phyloP scores from a whole-genome alignment of 2,329 filamentous ascomycete species.

The Thelonectria blattea region DNA sequence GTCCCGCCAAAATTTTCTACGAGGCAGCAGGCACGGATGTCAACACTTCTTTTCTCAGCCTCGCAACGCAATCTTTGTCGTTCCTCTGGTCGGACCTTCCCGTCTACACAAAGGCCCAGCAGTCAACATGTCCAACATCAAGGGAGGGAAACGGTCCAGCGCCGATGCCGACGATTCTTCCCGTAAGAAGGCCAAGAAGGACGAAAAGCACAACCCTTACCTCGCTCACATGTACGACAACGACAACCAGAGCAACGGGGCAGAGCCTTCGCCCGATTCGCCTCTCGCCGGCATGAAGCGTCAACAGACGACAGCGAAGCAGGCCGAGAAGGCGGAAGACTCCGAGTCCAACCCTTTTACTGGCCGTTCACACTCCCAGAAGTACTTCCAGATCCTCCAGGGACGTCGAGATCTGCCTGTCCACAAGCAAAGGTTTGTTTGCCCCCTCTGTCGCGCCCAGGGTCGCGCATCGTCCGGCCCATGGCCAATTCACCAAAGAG shows the following conservation, averaged over 20 bases:
- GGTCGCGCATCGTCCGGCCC: not conserved
- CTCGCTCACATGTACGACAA: conserved; percentile 83
- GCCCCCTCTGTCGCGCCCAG: not conserved
- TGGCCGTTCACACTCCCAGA: conserved; percentile 73
- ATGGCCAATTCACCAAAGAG: not conserved
- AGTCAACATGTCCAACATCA: conserved; percentile 48
- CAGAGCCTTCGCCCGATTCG: conserved; percentile 47
- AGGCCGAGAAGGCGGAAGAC: conserved; percentile 79
- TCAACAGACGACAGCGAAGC: conserved; percentile 78
- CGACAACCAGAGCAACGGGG: conserved; percentile 49
- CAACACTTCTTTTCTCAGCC: conserved; percentile 35
- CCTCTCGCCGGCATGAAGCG: conserved; percentile 72
- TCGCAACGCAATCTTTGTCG: conserved; percentile 25
- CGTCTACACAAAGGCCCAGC: conserved; percentile 8
- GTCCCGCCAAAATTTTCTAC: conserved; percentile 41
- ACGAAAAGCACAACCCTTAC: conserved; percentile 75
- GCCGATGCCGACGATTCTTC: conserved; percentile 50
- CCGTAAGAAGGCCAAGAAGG: conserved; percentile 53
- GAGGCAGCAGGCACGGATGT: conserved; percentile 27
- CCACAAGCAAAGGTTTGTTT: conserved; percentile 78
- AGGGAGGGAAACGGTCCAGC: conserved; percentile 52
- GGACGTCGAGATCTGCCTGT: conserved; percentile 86
- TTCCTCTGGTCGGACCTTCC: conserved; percentile 13
- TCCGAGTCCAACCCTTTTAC: conserved; percentile 87
- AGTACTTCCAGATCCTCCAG: conserved; percentile 91